Evolutionary conservation across 306 rosid genomes (phyloP).

Genomic region (Rosa rugosa): DNA sequence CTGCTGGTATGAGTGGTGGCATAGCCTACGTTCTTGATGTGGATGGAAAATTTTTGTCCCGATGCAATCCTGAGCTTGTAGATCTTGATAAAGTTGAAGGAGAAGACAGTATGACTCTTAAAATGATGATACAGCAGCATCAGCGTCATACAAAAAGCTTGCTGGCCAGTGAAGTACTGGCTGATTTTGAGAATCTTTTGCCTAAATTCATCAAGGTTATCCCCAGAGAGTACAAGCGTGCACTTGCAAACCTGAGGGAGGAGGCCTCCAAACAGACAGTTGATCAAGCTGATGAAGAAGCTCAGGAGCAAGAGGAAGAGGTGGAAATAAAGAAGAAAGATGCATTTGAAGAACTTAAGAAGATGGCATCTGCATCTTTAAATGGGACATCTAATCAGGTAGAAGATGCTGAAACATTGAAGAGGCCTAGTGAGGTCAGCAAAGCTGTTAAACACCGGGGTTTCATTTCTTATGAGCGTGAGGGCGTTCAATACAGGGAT

Average conservation of each 20-base stretch:
- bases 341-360: constrained; percentile 96
- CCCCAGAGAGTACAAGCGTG: constrained; percentile 90
- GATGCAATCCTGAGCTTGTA: constrained; percentile 90
- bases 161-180: constrained; percentile 80
- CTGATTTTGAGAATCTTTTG: constrained; percentile 63
- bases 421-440: constrained; percentile 69
- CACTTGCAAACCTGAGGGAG: constrained; percentile 62
- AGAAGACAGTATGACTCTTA: constrained; percentile 68
- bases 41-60: constrained; percentile 63
- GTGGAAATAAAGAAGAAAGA: constrained; percentile 47
- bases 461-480: constrained; percentile 91
- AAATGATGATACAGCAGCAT: constrained; percentile 94
- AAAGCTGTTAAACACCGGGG: constrained; percentile 90
- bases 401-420: constrained; percentile 46
- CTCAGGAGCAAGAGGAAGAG: constrained; percentile 51
- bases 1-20: constrained; percentile 99
- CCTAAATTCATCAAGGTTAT: constrained; percentile 87
- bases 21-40: constrained; percentile 79
- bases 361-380: constrained; percentile 65
- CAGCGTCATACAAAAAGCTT: constrained; percentile 90
- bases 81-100: constrained; percentile 88
- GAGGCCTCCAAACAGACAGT: constrained; percentile 46
- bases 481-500: constrained; percentile 90
- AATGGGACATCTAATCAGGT: constrained; percentile 67
- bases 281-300: constrained; percentile 38